phyloP scores from a whole-genome alignment of 768 basidiomycete genomes.

The Suillus weaverae region DNA sequence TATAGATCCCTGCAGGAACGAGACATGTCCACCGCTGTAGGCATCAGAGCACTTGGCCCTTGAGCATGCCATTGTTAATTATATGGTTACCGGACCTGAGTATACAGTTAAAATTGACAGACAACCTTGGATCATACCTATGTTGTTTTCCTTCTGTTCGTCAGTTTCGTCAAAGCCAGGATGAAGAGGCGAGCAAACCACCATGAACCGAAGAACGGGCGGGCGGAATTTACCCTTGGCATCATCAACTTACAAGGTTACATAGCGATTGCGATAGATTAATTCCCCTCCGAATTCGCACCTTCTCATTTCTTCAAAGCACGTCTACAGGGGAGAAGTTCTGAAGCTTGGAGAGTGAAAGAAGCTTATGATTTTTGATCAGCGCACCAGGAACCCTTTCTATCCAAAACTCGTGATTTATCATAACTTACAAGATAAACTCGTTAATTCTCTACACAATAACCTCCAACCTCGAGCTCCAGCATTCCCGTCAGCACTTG shows the following conservation, averaged over 20 bases:
- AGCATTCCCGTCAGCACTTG: conserved; percentile 45
- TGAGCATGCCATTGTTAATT: not conserved
- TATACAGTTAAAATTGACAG: no score
- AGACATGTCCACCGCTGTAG: not conserved
- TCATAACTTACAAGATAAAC: conserved; percentile 3
- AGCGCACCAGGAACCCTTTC: not conserved
- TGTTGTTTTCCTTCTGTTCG: not conserved
- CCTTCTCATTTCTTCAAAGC: not conserved
- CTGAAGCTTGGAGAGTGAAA: not conserved
- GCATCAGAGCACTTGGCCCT: not conserved
- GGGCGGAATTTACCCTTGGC: not conserved
- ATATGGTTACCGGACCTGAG: no score
- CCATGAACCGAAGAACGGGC: not conserved
- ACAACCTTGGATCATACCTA: no score
- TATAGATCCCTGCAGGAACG: not conserved
- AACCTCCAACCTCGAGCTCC: not conserved
- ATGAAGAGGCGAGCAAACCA: not conserved
- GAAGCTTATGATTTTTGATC: not conserved
- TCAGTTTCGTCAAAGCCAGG: not conserved
- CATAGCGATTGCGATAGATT: not conserved
- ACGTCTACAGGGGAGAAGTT: not conserved
- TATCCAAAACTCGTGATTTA: not conserved
- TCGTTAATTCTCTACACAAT: conserved; percentile 4
- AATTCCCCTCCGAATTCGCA: not conserved
- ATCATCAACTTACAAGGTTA: not conserved